A percentile compares a stretch with the other conserved stretches of the same genome.
These are phyloP conservation scores for Cichorium intybus DNA, from an alignment of 140 eudicot species.

Conservation along the genomic window DNA sequence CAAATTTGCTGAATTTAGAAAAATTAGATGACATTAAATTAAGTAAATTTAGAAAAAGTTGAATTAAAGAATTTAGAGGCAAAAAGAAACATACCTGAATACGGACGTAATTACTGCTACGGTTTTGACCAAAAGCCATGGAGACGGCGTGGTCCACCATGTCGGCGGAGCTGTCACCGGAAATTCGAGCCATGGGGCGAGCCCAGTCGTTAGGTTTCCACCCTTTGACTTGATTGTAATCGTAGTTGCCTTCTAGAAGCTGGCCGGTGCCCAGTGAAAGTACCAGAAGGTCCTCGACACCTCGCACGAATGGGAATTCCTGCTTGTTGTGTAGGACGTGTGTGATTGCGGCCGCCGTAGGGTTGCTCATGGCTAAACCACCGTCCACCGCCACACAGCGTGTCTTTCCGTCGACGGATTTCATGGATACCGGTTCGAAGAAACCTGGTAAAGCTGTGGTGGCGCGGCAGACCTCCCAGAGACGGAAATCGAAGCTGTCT, in stretches of 20 bases:
- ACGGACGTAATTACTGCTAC: constrained; percentile 72
- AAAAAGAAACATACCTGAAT: constrained; percentile 55
- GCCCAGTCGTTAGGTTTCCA: constrained; percentile 91
- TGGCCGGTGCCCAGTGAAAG: constrained; percentile 83
- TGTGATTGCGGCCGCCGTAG: constrained; percentile 89
- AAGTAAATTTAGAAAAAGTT: neutral
- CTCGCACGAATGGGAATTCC: constrained; percentile 88
- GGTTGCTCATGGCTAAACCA: constrained; percentile 85
- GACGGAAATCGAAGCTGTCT: constrained; percentile 74
- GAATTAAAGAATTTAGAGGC: neutral
- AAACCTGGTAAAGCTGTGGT: constrained; percentile 76
- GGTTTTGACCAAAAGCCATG: constrained; percentile 76
- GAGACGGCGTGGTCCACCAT: constrained; percentile 92
- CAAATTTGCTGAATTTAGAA: neutral
- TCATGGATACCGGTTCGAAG: constrained; percentile 74
- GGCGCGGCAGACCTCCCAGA: constrained; percentile 93
- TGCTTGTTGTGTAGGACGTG: constrained; percentile 91
- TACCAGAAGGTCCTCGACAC: constrained; percentile 92
- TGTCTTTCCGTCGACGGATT: constrained; percentile 71
- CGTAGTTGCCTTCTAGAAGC: constrained; percentile 58
- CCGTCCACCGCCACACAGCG: constrained; percentile 85
- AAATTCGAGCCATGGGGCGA: constrained; percentile 77
- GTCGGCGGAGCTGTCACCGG: constrained; percentile 85
- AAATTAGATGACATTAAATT: neutral
- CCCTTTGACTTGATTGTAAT: constrained; percentile 52